Conservation (phyloP, 1,284 basidiomycete species). For the Heliocybe sulcata region DNA sequence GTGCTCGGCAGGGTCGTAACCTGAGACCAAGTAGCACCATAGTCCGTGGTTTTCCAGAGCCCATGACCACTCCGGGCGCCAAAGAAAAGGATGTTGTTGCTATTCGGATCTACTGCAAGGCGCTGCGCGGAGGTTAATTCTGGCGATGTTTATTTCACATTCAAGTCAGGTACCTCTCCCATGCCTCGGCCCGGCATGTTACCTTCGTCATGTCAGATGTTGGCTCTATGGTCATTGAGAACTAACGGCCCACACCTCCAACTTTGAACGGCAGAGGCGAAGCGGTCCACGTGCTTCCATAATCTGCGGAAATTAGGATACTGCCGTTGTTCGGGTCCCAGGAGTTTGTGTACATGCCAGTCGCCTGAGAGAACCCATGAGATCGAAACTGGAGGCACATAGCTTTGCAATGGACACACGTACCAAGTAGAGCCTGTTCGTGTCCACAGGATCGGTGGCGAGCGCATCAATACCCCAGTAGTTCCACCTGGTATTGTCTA, state of each 20-base stretch:
- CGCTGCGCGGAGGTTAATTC: constrained; percentile 28
- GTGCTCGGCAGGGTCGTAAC: constrained; percentile 48
- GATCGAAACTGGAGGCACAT: neutral
- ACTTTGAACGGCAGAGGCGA: constrained; percentile 55
- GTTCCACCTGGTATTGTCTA: constrained; percentile 46
- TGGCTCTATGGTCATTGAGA: neutral
- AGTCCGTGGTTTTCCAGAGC: constrained; percentile 56
- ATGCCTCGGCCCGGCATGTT: constrained; percentile 65
- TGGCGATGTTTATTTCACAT: neutral
- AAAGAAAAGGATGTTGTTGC: constrained; percentile 52
- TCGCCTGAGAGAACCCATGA: constrained; percentile 28
- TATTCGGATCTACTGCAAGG: constrained; percentile 56
- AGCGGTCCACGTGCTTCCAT: constrained; percentile 45
- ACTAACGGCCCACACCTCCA: constrained; percentile 16
- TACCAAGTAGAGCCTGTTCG: constrained; percentile 47
- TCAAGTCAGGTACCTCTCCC: constrained; percentile 20
- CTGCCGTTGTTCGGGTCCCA: constrained; percentile 62
- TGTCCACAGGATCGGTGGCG: constrained; percentile 52
- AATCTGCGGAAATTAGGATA: constrained; percentile 55
- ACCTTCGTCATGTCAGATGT: constrained; percentile 22
- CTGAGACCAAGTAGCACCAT: constrained; percentile 47
- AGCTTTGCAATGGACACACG: constrained; percentile 5
- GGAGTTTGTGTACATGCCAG: constrained; percentile 60
- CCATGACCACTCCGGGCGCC: constrained; percentile 58
- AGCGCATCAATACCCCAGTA: constrained; percentile 63